phyloP scores from a whole-genome alignment of 768 basidiomycete genomes.

The Sarcodon aspratus region DNA sequence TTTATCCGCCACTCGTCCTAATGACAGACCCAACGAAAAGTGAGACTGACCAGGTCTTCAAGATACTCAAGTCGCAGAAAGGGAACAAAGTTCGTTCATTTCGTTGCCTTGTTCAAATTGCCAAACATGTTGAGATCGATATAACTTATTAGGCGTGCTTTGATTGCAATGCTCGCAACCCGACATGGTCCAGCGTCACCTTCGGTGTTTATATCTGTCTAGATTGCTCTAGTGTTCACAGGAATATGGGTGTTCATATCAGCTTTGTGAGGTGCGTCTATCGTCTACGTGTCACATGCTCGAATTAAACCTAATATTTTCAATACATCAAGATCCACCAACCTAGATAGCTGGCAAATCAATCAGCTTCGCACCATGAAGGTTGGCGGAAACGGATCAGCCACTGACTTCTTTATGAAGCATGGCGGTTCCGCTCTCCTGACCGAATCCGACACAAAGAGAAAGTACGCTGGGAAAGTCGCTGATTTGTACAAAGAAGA shows the following conservation, averaged over 20 bases:
- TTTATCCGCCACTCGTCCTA: not conserved
- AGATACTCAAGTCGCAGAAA: conserved; percentile 71
- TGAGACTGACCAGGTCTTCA: conserved; percentile 83
- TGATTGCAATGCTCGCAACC: conserved; percentile 91
- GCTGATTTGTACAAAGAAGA: conserved; percentile 92
- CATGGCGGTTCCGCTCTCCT: conserved; percentile 70
- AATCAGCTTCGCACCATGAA: conserved; percentile 92
- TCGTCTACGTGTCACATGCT: not conserved
- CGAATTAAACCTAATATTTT: not conserved
- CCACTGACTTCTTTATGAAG: conserved; percentile 82
- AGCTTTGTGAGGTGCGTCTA: conserved; percentile 80
- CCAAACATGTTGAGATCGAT: not conserved
- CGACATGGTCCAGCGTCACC: conserved; percentile 95
- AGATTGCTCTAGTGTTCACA: conserved; percentile 90
- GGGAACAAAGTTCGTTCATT: conserved; percentile 61
- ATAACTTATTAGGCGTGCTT: conserved; percentile 59
- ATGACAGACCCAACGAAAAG: conserved; percentile 77
- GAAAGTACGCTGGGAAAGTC: conserved; percentile 77
- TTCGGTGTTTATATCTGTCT: conserved; percentile 97
- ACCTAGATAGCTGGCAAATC: conserved; percentile 91
- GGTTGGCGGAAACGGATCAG: conserved; percentile 83
- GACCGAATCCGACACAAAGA: conserved; percentile 68
- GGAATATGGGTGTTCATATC: conserved; percentile 98
- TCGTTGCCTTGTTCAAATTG: not conserved
- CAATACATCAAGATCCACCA: conserved; percentile 66